Evolutionary conservation across 2,329 filamentous ascomycete species (phyloP).

Genomic region (Fusarium sp.): DNA sequence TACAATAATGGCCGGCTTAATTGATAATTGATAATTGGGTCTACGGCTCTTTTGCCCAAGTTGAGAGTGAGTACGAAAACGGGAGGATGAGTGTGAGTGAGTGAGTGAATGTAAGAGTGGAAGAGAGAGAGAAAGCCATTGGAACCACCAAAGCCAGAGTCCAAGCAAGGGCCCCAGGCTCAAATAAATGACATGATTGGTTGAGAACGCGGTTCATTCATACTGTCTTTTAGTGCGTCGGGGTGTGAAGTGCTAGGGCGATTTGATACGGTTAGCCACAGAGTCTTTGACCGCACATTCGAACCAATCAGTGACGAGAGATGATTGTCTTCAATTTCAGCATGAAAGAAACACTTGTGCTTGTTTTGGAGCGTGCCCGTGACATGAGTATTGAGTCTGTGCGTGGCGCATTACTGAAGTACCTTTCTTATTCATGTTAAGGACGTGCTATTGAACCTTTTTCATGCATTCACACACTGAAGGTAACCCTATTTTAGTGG

Average conservation of each 20-base stretch:
- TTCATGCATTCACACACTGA: not conserved
- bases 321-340: conserved; percentile 10
- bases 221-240: conserved; percentile 32
- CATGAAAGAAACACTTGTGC: conserved; percentile 5
- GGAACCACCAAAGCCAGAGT: conserved; percentile 10
- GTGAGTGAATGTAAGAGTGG: not conserved
- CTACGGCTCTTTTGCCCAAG: conserved; percentile 35
- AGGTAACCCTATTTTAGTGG: conserved; percentile 19
- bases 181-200: conserved; percentile 37
- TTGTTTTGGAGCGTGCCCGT: conserved; percentile 5
- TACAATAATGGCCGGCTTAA: conserved; percentile 11
- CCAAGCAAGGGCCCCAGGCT: conserved; percentile 15
- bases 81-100: not conserved
- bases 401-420: not conserved
- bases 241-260: conserved; percentile 7
- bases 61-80: conserved; percentile 31
- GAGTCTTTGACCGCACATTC: conserved; percentile 13
- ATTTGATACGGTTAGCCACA: conserved; percentile 25
- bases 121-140: conserved; percentile 4
- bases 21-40: conserved; percentile 17
- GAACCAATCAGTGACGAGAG: conserved; percentile 7
- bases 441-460: not conserved
- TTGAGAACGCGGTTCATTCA: conserved; percentile 8
- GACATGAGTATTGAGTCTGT: conserved; percentile 15
- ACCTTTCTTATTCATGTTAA: not conserved